phyloP scores from a whole-genome alignment of 768 basidiomycete species.

The Cystofilobasidium capitatum region DNA sequence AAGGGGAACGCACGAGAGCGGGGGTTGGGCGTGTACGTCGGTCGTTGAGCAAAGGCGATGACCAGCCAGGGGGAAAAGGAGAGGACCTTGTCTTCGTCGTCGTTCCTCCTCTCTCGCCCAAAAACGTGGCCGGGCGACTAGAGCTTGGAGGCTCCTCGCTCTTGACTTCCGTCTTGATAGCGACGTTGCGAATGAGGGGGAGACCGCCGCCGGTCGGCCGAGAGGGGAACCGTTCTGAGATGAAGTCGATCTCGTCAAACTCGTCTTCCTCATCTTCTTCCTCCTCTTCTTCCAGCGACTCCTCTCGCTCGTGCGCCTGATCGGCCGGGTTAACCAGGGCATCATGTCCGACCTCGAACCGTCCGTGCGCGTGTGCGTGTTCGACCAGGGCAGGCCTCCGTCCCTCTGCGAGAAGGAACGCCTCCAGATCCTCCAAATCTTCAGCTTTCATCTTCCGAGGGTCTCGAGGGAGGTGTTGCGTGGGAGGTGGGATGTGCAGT shows the following conservation, averaged over 20 bases:
- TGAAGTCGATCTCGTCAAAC: constrained; percentile 3
- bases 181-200: neutral
- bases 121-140: neutral
- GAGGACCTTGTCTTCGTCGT: too few relatives aligned
- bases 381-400: neutral
- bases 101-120: neutral
- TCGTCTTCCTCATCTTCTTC: neutral
- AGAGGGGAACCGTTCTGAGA: neutral
- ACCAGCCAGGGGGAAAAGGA: too few relatives aligned
- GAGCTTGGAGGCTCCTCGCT: neutral
- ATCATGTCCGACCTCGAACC: too few relatives aligned
- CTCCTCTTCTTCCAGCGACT: neutral
- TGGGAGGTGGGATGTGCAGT: neutral
- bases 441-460: neutral
- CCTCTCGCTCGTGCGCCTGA: neutral
- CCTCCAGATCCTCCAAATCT: neutral
- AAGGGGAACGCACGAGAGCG: too few relatives aligned
- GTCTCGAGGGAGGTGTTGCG: neutral
- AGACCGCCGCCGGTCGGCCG: neutral
- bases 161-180: neutral
- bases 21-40: too few relatives aligned
- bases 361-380: too few relatives aligned
- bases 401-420: neutral
- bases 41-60: too few relatives aligned
- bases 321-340: neutral